These are phyloP conservation scores for Trametes coccinea DNA, from an alignment of 768 basidiomycete genomes.

Conservation along the genomic window DNA sequence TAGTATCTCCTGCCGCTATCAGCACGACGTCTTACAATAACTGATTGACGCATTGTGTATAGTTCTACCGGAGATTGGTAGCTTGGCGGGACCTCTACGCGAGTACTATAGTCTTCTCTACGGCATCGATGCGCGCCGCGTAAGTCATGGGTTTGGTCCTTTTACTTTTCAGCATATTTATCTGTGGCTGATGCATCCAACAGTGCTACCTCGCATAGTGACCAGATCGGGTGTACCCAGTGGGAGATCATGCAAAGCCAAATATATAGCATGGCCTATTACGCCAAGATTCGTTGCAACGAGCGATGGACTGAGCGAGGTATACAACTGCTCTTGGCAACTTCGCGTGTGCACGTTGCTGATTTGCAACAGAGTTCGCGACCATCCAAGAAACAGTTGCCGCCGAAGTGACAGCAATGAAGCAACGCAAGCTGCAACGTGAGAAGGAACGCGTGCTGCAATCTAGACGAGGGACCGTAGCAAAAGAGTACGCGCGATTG, in stretches of 20 bases:
- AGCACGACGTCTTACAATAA: neutral
- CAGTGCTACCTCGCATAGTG: conserved; percentile 38
- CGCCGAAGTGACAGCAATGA: conserved; percentile 31
- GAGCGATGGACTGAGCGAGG: conserved; percentile 43
- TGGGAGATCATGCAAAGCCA: conserved; percentile 43
- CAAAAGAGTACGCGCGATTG: conserved; percentile 46
- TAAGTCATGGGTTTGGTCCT: too few species aligned
- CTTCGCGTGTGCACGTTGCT: too few species aligned
- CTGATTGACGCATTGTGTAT: neutral
- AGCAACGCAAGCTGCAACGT: conserved; percentile 31
- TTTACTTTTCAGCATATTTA: neutral
- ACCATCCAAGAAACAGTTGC: conserved; percentile 27
- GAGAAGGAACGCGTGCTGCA: conserved; percentile 25
- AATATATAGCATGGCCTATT: conserved; percentile 41
- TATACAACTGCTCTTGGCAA: conserved; percentile 25
- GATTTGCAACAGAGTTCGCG: conserved; percentile 33
- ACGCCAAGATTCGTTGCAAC: conserved; percentile 39
- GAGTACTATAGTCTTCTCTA: neutral
- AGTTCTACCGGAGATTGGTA: conserved; percentile 13
- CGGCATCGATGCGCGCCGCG: neutral
- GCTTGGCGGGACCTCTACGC: conserved; percentile 11
- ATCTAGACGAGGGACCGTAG: conserved; percentile 34
- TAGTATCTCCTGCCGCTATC: neutral
- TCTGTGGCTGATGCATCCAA: conserved; percentile 21
- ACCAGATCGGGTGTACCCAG: conserved; percentile 42